Evolutionary conservation across 805 yeast genomes (phyloP), one percentile per base, ranked within the genome.

Genomic region (Kodamaea neixiangensis): DNA sequence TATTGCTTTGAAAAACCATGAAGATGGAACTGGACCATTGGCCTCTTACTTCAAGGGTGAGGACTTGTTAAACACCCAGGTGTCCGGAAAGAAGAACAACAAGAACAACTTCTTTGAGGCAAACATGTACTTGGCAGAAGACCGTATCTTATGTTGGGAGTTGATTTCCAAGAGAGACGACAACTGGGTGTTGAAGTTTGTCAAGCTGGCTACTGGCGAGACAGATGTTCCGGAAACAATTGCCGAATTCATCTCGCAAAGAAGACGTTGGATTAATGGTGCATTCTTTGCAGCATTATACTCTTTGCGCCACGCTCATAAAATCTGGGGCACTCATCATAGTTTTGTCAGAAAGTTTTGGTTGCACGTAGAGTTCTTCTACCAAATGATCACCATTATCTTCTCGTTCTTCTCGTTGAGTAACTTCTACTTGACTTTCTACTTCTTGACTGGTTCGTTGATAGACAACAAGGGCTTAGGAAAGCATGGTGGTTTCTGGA

Each of bases 31-130:
- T 3, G 98, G 98, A 9, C 98, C 98, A 0, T 75, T 93, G 50
- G 76, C 82, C 47, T 85, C 96, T 0, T 93, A 93, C 64, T 93
- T 93, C 75, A 84, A 88, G 66, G 98, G 98, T 44, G 98, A 93
- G 66, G 79, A 72, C 49, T 62, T 75, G 35, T 60, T 75, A 43
- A 68, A 65, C 33, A 62, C 64, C 5, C 60, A 62, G 37, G 59
- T 57, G 17, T 56, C 61, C 18, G 54, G 53, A 7, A 47, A 51
- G 22, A 52, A 61, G 17, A 75, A 75, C 51, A 68, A 68, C 54
- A 74, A 77, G 22, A 83, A 87, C 48, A 96, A 91, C 59, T 92
- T 93, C 48, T 93, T 93, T 60, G 89, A 93, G 38, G 97, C 97
- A 3, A 93, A 93, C 66, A 64, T 64, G 68, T 64, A 64, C 46